A percentile compares a stretch with the other conserved stretches of the same genome.
Evolutionary conservation across 2,329 filamentous ascomycete species (phyloP).

Genomic region (Hypoxylon sp.): DNA sequence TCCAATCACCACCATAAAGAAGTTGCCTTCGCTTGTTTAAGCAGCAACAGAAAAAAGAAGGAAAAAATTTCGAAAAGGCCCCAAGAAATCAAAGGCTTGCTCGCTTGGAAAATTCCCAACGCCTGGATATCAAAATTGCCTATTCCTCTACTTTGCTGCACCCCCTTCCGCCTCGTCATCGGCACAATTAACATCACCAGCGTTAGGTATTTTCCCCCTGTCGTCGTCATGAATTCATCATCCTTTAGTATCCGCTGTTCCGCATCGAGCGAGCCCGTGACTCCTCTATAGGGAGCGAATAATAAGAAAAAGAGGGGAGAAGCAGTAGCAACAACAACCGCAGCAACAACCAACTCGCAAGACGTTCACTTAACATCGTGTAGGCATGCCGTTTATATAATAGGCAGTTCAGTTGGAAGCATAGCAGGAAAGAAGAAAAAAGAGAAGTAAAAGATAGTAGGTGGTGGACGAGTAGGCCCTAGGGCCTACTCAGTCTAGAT

Average conservation of each 20-base stretch:
- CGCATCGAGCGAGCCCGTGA: background rate
- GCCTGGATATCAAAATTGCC: conserved; percentile 34
- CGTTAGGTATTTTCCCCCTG: background rate
- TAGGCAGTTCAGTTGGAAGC: conserved; percentile 7
- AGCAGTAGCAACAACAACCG: background rate
- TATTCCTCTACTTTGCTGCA: background rate
- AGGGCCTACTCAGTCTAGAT: conserved; percentile 61
- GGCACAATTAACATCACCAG: conserved; percentile 6
- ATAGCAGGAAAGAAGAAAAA: conserved; percentile 40
- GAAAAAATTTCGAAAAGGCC: background rate
- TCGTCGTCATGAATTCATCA: conserved; percentile 15
- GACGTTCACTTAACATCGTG: conserved; percentile 22
- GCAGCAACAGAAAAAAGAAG: conserved; percentile 8
- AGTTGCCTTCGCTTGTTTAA: conserved; percentile 30
- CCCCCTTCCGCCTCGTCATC: background rate
- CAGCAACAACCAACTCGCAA: conserved; percentile 10
- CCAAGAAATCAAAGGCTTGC: conserved; percentile 22
- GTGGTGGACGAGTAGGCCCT: background rate
- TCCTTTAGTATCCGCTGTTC: background rate
- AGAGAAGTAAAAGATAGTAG: conserved; percentile 42
- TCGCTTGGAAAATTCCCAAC: conserved; percentile 29
- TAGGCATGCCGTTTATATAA: conserved; percentile 13
- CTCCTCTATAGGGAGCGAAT: conserved; percentile 3
- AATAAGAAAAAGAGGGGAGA: conserved; percentile 8
- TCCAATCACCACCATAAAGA: conserved; percentile 16